phyloP scores from a whole-genome alignment of 2,329 filamentous ascomycete species.

The Acrodontium crateriforme region DNA sequence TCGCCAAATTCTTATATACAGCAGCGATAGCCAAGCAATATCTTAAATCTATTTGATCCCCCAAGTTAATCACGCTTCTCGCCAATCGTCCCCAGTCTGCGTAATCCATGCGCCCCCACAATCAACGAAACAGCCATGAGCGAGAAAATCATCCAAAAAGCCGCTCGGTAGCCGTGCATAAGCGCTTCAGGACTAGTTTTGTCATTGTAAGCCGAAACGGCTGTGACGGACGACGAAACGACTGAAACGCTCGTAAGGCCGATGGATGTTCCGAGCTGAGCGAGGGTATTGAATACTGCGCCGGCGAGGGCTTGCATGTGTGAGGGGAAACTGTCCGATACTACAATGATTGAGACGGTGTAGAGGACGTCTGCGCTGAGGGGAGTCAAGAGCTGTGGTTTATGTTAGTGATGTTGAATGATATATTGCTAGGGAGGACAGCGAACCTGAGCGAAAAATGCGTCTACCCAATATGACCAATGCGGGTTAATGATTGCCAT shows the following conservation, averaged over 20 bases:
- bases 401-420: too few species aligned
- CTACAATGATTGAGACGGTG: constrained; percentile 30
- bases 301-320: constrained; percentile 31
- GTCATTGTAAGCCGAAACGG: constrained; percentile 9
- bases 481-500: constrained; percentile 39
- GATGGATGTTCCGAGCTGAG: constrained; percentile 29
- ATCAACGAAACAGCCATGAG: constrained; percentile 18
- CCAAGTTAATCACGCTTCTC: constrained; percentile 27
- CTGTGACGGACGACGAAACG: constrained; percentile 20
- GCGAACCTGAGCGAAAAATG: constrained; percentile 8
- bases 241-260: constrained; percentile 26
- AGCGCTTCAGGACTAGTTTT: constrained; percentile 23
- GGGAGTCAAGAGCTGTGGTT: constrained; percentile 30
- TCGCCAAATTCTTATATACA: too few species aligned
- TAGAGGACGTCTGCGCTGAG: constrained; percentile 31
- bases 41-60: too few species aligned
- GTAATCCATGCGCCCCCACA: constrained; percentile 27
- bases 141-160: constrained; percentile 31
- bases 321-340: constrained; percentile 28
- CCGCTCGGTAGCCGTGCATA: constrained; percentile 28
- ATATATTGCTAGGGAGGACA: too few species aligned
- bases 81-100: constrained; percentile 31
- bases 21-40: too few species aligned
- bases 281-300: constrained; percentile 32
- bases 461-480: constrained; percentile 37